Evolutionary conservation across 148 eudicot genomes (phyloP), one percentile per base, ranked within the genome.

Genomic region (Agrostemma githago): DNA sequence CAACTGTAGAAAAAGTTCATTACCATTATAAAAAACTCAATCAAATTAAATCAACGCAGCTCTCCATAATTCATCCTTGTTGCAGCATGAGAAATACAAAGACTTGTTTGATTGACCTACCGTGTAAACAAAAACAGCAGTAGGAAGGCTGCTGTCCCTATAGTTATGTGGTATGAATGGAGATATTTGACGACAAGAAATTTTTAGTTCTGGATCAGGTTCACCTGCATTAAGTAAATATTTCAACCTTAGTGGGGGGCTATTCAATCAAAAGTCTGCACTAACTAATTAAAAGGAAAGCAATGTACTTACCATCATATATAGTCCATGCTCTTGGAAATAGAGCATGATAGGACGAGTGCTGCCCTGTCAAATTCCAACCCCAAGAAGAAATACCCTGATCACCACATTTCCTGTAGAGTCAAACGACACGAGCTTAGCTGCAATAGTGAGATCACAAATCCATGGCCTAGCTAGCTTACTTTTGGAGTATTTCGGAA

Each of bases 271-370:
- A 57, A 8, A 7, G 43, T n/a, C 75, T 3, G 19, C 61, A 34
- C 15, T 5, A 43, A 73, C n/a, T 19, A 20, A 12, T 9, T 15
- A 39, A 5, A 62, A 34, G 48, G 15, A 41, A 61, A 60, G 20
- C 40, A 62, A 58, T 71, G 82, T 16, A 69, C 14, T n/a, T 83
- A 92, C 97, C 99, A 80, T 95, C 99, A 86, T 95, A 95, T 78
- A 95, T 82, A 9, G 99, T 95, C 99, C 99, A 95, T 70, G 99
- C 93, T 82, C 99, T 84, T 58, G 99, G 99, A 80, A 90, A 95
- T 72, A 95, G 74, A 72, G 97, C 99, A 85, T 95, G 99, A 86
- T 95, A 95, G 59, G 97, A 92, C 19, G 99, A 95, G 78, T 95
- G 93, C 79, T 95, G 99, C 46, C 99, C 99, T 85, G 76, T 85